Conservation (phyloP, 257 asterid species). For the Capsicum chinense region DNA sequence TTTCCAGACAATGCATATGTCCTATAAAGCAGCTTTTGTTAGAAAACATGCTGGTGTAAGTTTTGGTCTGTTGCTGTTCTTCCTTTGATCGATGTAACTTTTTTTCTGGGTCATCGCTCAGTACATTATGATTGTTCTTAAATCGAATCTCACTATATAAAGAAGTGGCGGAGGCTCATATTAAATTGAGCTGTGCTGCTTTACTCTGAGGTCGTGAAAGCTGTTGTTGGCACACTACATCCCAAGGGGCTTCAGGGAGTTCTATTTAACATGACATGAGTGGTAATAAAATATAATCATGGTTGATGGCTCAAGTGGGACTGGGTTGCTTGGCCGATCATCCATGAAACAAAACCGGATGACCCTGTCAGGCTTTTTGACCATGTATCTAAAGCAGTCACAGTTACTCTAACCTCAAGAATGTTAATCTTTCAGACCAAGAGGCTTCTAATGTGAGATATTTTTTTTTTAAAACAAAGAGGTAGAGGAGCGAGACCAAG, state of each 20-base stretch:
- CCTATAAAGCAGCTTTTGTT: slow-evolving; percentile 51
- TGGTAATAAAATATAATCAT: not conserved
- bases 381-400: not conserved
- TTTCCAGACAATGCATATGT: slow-evolving; percentile 66
- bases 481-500: not conserved
- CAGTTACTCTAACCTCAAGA: not conserved
- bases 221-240: slow-evolving; percentile 6
- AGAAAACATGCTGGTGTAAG: slow-evolving; percentile 62
- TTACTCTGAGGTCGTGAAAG: not conserved
- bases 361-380: not conserved
- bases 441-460: not conserved
- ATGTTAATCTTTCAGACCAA: not conserved
- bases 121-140: not conserved
- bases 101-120: not conserved
- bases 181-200: not conserved
- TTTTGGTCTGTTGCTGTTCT: slow-evolving; percentile 9
- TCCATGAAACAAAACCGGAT: not conserved
- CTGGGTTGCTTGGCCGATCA: not conserved
- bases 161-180: slow-evolving; percentile 8
- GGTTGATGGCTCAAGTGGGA: not conserved
- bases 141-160: not conserved
- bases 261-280: not conserved
- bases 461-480: not conserved
- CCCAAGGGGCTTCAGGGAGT: not conserved
- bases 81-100: not conserved